Evolutionary conservation across 2,329 filamentous ascomycete genomes (phyloP), one percentile per base, ranked within the genome.

Genomic region (Cordyceps fumosorosea): DNA sequence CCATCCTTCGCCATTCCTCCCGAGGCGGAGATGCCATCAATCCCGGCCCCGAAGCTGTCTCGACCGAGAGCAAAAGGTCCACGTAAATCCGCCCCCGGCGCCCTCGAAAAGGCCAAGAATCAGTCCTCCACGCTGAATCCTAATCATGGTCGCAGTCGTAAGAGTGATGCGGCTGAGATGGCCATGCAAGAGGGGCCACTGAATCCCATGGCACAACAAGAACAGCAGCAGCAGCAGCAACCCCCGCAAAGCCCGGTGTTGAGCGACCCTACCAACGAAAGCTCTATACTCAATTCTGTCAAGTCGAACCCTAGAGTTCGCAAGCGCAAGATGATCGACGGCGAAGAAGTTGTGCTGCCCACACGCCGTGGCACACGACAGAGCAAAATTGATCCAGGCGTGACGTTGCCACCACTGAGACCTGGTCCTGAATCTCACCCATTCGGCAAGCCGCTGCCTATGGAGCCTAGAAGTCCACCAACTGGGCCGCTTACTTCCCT

Each of bases 251-350:
- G 53, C 29, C 61, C 56, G 1, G n/a, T 42, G 3, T 20, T 45
- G 6, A 56, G 47, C 10, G 44, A 52, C n/a, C 24, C 29, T 22
- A 24, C 44, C 58, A 24, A 45, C 29, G 48, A 59, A 26, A 77
- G 70, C 63, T 82, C 82, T 3, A 84, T 84, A n/a, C 70, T 79
- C 4, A 74, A 77, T 10, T 78, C 80, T 1, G 81, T 84, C 63
- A 84, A 84, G 67, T 72, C 73, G 11, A 77, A 80, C 45, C 76
- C 76, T 6, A 76, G 80, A 24, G 72, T 76, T 45, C 74, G 80
- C 63, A 82, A 79, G 67, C 75, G 76, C 16, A 82, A 81, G 67
- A 75, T 71, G 66, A 76, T 80, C 58, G 71, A 77, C 26, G 78
- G 77, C 10, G 75, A 73, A 47, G 72, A 74, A 59, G 68, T 73